Evolutionary conservation across 805 yeast species (phyloP).

Genomic region (Starmerella powellii): DNA sequence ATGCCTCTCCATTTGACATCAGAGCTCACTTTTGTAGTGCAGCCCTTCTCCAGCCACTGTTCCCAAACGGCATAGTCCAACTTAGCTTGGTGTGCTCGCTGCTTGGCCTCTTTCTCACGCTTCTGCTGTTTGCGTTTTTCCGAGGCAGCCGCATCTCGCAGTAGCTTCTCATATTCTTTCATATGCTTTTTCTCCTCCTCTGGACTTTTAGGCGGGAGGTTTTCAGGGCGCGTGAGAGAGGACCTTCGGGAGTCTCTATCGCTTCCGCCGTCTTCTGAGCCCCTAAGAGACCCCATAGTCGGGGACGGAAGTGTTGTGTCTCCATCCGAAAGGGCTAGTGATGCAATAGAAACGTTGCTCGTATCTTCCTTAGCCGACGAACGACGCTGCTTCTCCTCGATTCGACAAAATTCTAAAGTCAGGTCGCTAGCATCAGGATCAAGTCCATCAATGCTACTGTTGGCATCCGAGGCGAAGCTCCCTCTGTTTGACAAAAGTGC

Average conservation of each 20-base stretch:
- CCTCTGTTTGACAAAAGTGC: conserved; percentile 5
- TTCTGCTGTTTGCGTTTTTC: conserved; percentile 30
- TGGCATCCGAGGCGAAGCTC: neutral
- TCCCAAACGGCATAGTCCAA: conserved; percentile 32
- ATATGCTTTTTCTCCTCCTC: conserved; percentile 45
- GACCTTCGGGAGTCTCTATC: conserved; percentile 21
- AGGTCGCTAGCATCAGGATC: conserved; percentile 30
- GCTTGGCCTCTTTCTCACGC: conserved; percentile 18
- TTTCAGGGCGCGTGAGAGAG: conserved; percentile 47
- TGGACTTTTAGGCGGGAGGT: conserved; percentile 53
- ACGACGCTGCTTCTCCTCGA: conserved; percentile 9
- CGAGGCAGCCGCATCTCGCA: conserved; percentile 29
- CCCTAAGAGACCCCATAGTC: neutral
- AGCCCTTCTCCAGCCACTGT: conserved; percentile 24
- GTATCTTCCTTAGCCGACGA: neutral
- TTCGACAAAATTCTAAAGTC: conserved; percentile 24
- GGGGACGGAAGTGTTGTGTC: conserved; percentile 11
- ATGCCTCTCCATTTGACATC: conserved; percentile 54
- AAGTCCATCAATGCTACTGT: conserved; percentile 23
- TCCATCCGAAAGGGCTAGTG: conserved; percentile 3
- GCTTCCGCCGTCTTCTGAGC: conserved; percentile 5
- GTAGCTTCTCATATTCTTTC: conserved; percentile 38
- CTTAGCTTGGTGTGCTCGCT: conserved; percentile 20
- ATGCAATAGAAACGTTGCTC: conserved; percentile 4
- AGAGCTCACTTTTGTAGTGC: conserved; percentile 30